Evolutionary conservation across 768 basidiomycete species (phyloP), one percentile per base, ranked within the genome.

Genomic region (Aureoboletus auriporus): DNA sequence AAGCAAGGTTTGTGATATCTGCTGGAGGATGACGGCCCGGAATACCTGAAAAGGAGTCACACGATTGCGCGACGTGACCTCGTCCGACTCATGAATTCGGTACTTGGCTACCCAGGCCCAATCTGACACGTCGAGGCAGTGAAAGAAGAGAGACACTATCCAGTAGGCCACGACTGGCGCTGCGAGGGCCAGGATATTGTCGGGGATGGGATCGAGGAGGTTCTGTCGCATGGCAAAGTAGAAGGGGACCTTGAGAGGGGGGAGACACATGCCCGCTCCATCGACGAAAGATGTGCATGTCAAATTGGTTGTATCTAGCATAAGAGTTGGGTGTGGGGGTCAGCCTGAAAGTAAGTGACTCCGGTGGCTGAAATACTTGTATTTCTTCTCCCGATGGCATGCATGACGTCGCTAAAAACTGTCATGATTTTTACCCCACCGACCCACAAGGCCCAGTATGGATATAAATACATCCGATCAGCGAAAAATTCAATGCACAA

Each of bases 21-120:
- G 20, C 20, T 23, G 20, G 20, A 23, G 4, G 20, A 23, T 23
- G 20, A 99, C 94, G 0, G 89, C 89, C 56, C 72, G 67, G 33
- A 95, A 59, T 51, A 99, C 95, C 51, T 92, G 64, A 2, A 61
- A 44, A 8, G 80, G 79, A 0, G 88, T 82, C 4, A 80, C 93
- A 9, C 80, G 75, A 64, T 98, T 98, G 47, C 81, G 75, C 2
- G 78, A 66, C 49, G 74, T 74, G 50, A 93, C 82, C 62, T 98
- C 94, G 13, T 71, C 73, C 1, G 89, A 87, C 43, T 92, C 89
- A 67, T 99, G 95, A 39, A 98, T 86, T 38, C 92, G 79, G 65
- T 90, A 84, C 50, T 78, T 82, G 53, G 94, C 83, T 30, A 96
- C 75, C 77, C 83, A 86, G 60, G 80, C 71, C 80, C 84, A 88